These are phyloP conservation scores for Suillus variegatus DNA, from an alignment of 768 basidiomycete species.

Conservation along the genomic window DNA sequence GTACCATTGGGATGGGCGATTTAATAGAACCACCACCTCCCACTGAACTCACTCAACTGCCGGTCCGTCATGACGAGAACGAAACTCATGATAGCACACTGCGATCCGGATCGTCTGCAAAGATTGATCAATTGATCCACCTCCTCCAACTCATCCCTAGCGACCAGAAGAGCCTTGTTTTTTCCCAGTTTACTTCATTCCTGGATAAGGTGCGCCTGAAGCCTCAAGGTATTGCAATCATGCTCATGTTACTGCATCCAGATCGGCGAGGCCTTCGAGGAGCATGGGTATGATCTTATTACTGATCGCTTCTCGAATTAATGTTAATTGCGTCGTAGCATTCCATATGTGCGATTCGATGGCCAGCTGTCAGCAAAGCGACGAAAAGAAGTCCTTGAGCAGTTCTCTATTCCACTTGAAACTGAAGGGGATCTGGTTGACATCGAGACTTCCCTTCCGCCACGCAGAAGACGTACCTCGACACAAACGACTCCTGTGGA, in stretches of 20 bases:
- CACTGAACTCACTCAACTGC: slow-evolving; percentile 67
- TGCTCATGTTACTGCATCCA: slow-evolving; percentile 27
- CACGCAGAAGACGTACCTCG: slow-evolving; percentile 10
- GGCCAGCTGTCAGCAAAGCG: slow-evolving; percentile 82
- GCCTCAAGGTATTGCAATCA: neutral
- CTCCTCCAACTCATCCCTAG: slow-evolving; percentile 67
- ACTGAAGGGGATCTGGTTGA: slow-evolving; percentile 26
- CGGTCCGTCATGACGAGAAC: slow-evolving; percentile 39
- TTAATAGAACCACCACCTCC: slow-evolving; percentile 65
- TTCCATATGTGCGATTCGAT: slow-evolving; percentile 80
- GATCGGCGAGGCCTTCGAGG: slow-evolving; percentile 71
- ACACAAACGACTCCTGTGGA: slow-evolving; percentile 9
- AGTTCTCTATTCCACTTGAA: slow-evolving; percentile 70
- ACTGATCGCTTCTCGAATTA: neutral
- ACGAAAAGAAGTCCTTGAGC: slow-evolving; percentile 74
- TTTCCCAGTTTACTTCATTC: slow-evolving; percentile 88
- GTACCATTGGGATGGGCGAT: slow-evolving; percentile 51
- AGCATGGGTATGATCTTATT: slow-evolving; percentile 48
- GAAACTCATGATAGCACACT: slow-evolving; percentile 41
- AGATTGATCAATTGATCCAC: slow-evolving; percentile 80
- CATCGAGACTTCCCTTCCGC: slow-evolving; percentile 17
- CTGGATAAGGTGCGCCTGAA: slow-evolving; percentile 62
- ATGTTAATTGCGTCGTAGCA: slow-evolving; percentile 42
- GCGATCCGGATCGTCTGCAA: slow-evolving; percentile 69
- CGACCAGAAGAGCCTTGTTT: slow-evolving; percentile 81